These are phyloP conservation scores for Hirsutella rhossiliensis DNA, from an alignment of 2,329 filamentous ascomycete genomes.

Conservation along the genomic window DNA sequence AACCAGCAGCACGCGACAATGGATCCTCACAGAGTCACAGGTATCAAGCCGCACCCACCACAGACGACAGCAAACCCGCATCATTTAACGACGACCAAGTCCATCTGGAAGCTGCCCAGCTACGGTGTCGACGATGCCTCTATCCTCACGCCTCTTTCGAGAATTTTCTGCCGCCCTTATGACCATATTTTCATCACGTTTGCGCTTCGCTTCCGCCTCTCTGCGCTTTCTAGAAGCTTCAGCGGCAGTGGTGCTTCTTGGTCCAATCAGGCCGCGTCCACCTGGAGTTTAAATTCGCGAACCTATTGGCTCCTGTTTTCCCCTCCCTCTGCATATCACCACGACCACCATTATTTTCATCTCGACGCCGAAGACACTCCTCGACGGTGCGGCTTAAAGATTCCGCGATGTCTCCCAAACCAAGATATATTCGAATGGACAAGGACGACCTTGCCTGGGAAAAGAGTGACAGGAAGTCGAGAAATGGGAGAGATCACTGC, in stretches of 20 bases:
- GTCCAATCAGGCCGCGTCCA: not conserved
- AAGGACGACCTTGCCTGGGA: slow-evolving; percentile 17
- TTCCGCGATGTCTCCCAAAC: slow-evolving; percentile 11
- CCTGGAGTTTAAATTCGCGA: not conserved
- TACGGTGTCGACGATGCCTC: no score
- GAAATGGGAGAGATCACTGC: slow-evolving; percentile 12
- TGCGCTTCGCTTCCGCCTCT: not conserved
- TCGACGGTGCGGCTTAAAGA: not conserved
- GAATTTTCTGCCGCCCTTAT: not conserved
- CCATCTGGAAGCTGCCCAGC: no score
- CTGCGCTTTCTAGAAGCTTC: not conserved
- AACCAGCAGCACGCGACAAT: no score
- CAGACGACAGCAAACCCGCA: no score
- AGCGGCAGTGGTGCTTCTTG: not conserved
- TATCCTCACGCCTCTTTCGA: not conserved
- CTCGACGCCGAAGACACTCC: not conserved
- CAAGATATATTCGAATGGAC: slow-evolving; percentile 9
- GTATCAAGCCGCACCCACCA: no score
- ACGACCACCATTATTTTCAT: not conserved
- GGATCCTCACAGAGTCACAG: no score
- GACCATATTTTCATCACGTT: not conserved
- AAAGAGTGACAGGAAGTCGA: slow-evolving; percentile 12
- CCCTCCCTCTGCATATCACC: not conserved
- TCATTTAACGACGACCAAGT: no score
- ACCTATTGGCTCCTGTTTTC: not conserved